Conservation (phyloP, 2,329 filamentous ascomycete genomes). For the Epichloe gansuensis region DNA sequence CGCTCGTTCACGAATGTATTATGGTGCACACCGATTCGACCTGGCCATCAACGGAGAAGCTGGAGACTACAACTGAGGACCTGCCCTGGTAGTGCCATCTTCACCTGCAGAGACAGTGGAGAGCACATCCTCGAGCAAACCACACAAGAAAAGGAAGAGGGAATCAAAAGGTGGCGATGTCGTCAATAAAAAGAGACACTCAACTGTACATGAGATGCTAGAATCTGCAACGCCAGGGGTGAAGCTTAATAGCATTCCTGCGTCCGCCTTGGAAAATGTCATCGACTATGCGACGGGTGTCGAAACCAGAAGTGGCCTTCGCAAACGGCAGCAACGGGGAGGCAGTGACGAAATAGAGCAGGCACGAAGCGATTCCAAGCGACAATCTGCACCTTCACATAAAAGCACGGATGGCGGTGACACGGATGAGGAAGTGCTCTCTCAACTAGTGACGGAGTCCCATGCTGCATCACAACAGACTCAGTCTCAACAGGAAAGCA, state of each 20-base stretch:
- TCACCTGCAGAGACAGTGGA: constrained; percentile 10
- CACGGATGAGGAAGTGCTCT: constrained; percentile 30
- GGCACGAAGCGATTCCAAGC: not conserved
- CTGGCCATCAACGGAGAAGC: constrained; percentile 8
- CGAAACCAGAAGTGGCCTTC: constrained; percentile 11
- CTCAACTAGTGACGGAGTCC: constrained; percentile 29
- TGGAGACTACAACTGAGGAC: constrained; percentile 5
- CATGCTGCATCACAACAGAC: constrained; percentile 24
- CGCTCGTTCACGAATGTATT: constrained; percentile 9
- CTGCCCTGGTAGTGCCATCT: constrained; percentile 13
- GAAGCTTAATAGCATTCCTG: not conserved
- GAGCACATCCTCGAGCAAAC: not conserved
- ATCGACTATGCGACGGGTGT: not conserved
- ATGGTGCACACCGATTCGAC: constrained; percentile 11
- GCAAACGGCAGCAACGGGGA: constrained; percentile 8
- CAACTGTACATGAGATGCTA: constrained; percentile 7
- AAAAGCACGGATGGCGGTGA: constrained; percentile 17
- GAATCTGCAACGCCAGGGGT: not conserved
- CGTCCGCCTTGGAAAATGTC: not conserved
- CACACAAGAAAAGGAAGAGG: constrained; percentile 17
- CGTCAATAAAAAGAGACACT: constrained; percentile 20
- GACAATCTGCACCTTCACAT: constrained; percentile 5
- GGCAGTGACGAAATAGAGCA: not conserved
- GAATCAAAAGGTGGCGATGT: constrained; percentile 12
- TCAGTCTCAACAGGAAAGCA: constrained; percentile 13